Percentiles rank a stretch among this genome's conserved stretches.
Evolutionary conservation across 805 yeast species (phyloP).

Genomic region (Metschnikowia proteae): DNA sequence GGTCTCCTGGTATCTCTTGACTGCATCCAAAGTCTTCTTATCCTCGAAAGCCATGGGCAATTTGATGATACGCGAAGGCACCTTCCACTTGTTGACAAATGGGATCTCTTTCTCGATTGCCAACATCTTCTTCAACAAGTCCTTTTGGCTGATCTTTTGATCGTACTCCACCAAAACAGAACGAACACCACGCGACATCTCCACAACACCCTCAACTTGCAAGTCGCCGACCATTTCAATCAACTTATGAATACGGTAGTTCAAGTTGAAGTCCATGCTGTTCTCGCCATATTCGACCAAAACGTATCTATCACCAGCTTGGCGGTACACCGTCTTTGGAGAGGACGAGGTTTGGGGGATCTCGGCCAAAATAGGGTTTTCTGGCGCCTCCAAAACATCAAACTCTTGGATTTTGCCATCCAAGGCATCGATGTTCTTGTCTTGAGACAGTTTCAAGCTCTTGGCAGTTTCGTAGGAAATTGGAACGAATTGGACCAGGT

Average conservation of each 20-base stretch:
- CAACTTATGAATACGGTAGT: slow-evolving; percentile 81
- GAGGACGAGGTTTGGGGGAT: slow-evolving; percentile 44
- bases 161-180: slow-evolving; percentile 88
- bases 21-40: slow-evolving; percentile 82
- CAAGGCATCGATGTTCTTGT: slow-evolving; percentile 46
- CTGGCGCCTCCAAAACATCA: slow-evolving; percentile 35
- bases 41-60: slow-evolving; percentile 98
- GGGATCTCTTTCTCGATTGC: slow-evolving; percentile 75
- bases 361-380: slow-evolving; percentile 66
- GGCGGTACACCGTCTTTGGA: slow-evolving; percentile 82
- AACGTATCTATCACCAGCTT: slow-evolving; percentile 94
- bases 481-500: slow-evolving; percentile 74
- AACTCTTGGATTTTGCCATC: slow-evolving; percentile 39
- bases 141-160: slow-evolving; percentile 59
- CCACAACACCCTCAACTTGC: slow-evolving; percentile 76
- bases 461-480: slow-evolving; percentile 67
- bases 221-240: slow-evolving; percentile 65
- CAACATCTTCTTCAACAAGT: slow-evolving; percentile 58
- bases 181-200: slow-evolving; percentile 96
- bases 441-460: slow-evolving; percentile 57
- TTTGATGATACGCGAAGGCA: slow-evolving; percentile 75
- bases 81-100: slow-evolving; percentile 77
- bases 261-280: slow-evolving; percentile 74
- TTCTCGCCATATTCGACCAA: slow-evolving; percentile 92
- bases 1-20: slow-evolving; percentile 86